Evolutionary conservation across 2,329 filamentous ascomycete genomes (phyloP), one percentile per base, ranked within the genome.

Genomic region (Pyricularia grisea): DNA sequence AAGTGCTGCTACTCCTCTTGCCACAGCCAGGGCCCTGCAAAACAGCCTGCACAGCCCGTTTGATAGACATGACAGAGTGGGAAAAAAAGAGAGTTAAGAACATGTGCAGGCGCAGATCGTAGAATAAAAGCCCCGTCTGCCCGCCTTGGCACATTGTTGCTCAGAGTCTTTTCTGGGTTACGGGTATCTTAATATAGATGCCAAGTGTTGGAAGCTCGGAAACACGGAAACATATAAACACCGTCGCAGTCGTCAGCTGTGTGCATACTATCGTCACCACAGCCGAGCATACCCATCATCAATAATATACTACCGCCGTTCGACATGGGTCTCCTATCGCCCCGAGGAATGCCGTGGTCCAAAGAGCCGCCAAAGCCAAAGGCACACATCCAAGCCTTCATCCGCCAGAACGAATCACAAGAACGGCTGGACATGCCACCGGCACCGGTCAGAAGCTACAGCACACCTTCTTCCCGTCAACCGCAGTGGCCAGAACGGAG

Each of bases 321-420:
- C 65, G 31, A 25, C 2, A 27, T 55, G 65, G 65, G 65, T 10
- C 10, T 28, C 36, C 65, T 55, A 12, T 55, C 23, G 5, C 65
- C 23, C 23, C n/a, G n/a, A 27, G n/a, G 20, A 20, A 11, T 67
- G 23, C 36, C 36, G 12, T 67, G 65, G 33, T 55, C 65, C 12
- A 55, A 67, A 10, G 25, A 23, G n/a, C 65, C 65, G n/a, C 36
- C 23, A 1, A 20, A 67, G 36, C 65, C 31, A 10, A 55, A 67
- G 25, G 65, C 65, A 2, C 65, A 67, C 65, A 67, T 67, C 10
- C 65, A 67, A 55, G 65, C 36, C 6, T 67, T 67, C 12, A 50
- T 67, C 17, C n/a, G 42, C 30, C 30, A 23, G 64, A 36, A 30
- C 6, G 33, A 30, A 36, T 30, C 64, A 6, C 20, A 30, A 5